Percentiles rank a stretch among this genome's conserved stretches.
Conservation (phyloP, 164 flowering plant species). For the Umbellularia californica region DNA sequence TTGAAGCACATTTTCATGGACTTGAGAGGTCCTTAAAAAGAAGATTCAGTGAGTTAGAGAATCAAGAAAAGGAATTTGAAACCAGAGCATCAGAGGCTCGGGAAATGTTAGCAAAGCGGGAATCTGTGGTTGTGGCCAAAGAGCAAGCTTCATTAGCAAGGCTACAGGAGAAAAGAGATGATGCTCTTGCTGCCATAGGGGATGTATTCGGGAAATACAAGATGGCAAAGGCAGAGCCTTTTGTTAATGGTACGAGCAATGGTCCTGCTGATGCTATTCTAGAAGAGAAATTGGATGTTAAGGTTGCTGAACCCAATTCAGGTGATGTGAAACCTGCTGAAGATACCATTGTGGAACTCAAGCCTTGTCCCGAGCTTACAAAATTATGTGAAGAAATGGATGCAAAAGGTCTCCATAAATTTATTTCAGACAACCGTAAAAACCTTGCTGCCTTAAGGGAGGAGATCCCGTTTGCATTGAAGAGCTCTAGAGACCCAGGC, state of each 20-base stretch:
- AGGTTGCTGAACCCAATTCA: constrained; percentile 27
- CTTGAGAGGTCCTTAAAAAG: constrained; percentile 88
- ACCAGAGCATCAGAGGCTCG: constrained; percentile 54
- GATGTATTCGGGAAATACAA: constrained; percentile 48
- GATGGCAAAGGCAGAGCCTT: constrained; percentile 32
- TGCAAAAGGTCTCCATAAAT: constrained; percentile 76
- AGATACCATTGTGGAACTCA: constrained; percentile 34
- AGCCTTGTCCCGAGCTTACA: constrained; percentile 54
- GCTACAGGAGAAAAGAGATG: constrained; percentile 86
- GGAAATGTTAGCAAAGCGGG: constrained; percentile 57
- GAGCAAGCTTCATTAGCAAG: constrained; percentile 67
- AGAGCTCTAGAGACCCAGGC: constrained; percentile 66
- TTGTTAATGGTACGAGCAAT: constrained; percentile 21
- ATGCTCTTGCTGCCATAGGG: constrained; percentile 62
- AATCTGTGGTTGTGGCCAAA: constrained; percentile 73
- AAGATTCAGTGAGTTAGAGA: constrained; percentile 78
- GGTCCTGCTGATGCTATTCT: constrained; percentile 21
- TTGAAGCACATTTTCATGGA: constrained; percentile 91
- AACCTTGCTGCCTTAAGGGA: constrained; percentile 72
- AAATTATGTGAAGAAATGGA: constrained; percentile 82
- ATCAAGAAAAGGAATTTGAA: constrained; percentile 76
- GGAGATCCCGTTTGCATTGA: constrained; percentile 78
- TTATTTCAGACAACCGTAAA: constrained; percentile 93
- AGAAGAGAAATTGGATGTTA: constrained; percentile 49
- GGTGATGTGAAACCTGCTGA: constrained; percentile 31